Percentiles rank a stretch among this genome's conserved stretches.
These are phyloP conservation scores for Solanum chmielewskii DNA, from an alignment of 257 asterid species.

Conservation along the genomic window DNA sequence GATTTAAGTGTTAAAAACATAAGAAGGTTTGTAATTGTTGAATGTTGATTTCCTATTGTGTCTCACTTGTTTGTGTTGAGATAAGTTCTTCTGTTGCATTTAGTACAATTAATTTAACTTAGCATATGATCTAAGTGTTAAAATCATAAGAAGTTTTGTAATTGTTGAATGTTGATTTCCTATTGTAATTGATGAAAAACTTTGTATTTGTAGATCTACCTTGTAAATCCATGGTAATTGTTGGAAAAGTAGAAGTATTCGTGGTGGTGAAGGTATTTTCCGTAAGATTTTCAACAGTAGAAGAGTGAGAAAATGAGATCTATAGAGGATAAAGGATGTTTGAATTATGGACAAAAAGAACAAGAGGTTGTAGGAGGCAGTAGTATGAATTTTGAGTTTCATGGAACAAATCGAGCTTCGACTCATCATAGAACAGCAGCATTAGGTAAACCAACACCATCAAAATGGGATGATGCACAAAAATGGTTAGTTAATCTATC, in stretches of 20 bases:
- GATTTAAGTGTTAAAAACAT: not conserved
- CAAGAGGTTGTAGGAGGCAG: conserved; percentile 27
- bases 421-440: conserved; percentile 40
- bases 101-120: not conserved
- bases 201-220: not conserved
- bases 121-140: not conserved
- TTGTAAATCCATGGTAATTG: not conserved
- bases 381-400: conserved; percentile 45
- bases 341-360: conserved; percentile 34
- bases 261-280: not conserved
- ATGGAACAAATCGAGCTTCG: conserved; percentile 35
- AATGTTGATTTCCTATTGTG: not conserved
- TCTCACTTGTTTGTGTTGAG: not conserved
- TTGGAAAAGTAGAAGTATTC: not conserved
- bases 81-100: not conserved
- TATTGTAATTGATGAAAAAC: not conserved
- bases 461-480: conserved; percentile 98
- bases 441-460: conserved; percentile 75
- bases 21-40: not conserved
- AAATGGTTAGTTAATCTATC: conserved; percentile 93
- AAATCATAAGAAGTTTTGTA: not conserved
- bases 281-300: not conserved
- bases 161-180: not conserved
- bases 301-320: conserved; percentile 38
- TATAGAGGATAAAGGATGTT: conserved; percentile 69